Evolutionary conservation across 306 rosid species (phyloP).

Genomic region (Cucumis cinereus): DNA sequence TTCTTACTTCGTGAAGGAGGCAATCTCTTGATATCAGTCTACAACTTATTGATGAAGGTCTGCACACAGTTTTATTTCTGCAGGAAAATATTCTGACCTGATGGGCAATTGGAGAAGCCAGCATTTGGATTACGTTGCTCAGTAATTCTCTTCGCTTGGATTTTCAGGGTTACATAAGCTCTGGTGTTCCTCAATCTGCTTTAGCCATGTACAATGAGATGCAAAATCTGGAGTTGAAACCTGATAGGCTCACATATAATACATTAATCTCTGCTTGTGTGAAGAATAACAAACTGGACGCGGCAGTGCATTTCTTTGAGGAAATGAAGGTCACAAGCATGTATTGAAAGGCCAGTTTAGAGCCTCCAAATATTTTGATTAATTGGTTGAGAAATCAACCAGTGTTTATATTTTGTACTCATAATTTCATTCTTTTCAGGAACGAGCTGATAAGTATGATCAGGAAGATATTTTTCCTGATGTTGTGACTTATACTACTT

Average conservation of each 20-base stretch:
- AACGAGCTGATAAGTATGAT: constrained; percentile 23
- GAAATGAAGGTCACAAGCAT: constrained; percentile 68
- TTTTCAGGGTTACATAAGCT: constrained; percentile 57
- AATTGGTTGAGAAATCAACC: constrained; percentile 8
- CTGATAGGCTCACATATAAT: constrained; percentile 69
- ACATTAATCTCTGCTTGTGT: constrained; percentile 66
- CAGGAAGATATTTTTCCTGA: constrained; percentile 50
- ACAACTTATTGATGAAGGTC: constrained; percentile 79
- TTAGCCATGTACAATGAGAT: constrained; percentile 41
- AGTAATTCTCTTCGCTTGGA: not conserved
- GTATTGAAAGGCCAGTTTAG: constrained; percentile 34
- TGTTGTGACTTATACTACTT: constrained; percentile 56
- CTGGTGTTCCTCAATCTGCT: constrained; percentile 56
- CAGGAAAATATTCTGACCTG: not conserved
- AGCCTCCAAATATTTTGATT: constrained; percentile 17
- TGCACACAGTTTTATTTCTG: constrained; percentile 11
- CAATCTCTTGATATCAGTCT: constrained; percentile 39
- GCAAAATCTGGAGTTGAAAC: constrained; percentile 40
- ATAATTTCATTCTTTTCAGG: constrained; percentile 23
- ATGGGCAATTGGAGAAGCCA: not conserved
- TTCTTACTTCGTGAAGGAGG: constrained; percentile 60
- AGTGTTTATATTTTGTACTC: constrained; percentile 13
- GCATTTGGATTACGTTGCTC: not conserved
- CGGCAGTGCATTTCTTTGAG: constrained; percentile 49
- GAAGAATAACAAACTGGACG: constrained; percentile 45